These are phyloP conservation scores for Myxozyma lipomycoides DNA, from an alignment of 805 yeast species.

Conservation along the genomic window DNA sequence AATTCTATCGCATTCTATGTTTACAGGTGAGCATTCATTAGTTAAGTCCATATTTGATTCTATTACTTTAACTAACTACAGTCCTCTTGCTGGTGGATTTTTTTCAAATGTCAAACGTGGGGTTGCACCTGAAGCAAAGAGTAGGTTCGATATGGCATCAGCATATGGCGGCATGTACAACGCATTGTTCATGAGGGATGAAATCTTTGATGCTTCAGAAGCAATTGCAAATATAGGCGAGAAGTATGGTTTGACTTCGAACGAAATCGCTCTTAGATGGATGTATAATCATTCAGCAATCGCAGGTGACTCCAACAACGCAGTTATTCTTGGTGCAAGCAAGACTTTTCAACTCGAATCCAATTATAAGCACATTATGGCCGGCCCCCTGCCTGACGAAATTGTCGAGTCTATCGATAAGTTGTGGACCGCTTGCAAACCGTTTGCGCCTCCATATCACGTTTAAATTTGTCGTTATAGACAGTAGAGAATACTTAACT, in stretches of 20 bases:
- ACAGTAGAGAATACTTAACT: too few relatives aligned
- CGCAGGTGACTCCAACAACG: constrained; percentile 20
- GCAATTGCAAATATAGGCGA: constrained; percentile 8
- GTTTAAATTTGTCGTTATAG: too few relatives aligned
- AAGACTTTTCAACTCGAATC: constrained; percentile 16
- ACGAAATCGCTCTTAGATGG: constrained; percentile 11
- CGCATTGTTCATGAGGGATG: constrained; percentile 23
- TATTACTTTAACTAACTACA: not conserved
- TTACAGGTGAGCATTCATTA: constrained; percentile 20
- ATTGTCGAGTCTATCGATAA: constrained; percentile 30
- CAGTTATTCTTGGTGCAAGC: constrained; percentile 25
- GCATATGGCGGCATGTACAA: constrained; percentile 12
- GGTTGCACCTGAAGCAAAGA: constrained; percentile 7
- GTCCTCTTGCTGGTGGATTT: constrained; percentile 26
- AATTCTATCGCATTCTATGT: constrained; percentile 31
- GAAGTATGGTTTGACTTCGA: constrained; percentile 9
- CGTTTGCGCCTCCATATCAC: constrained; percentile 29
- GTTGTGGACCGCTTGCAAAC: constrained; percentile 30
- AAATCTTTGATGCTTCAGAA: constrained; percentile 18
- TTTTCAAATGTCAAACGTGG: constrained; percentile 23
- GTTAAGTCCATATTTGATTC: not conserved
- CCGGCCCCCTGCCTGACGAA: constrained; percentile 31
- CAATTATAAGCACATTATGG: constrained; percentile 25
- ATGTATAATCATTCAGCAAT: constrained; percentile 6
- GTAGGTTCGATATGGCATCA: constrained; percentile 19